These are phyloP conservation scores for Tuber melanosporum DNA, from an alignment of 495 filamentous ascomycete genomes.

Conservation along the genomic window DNA sequence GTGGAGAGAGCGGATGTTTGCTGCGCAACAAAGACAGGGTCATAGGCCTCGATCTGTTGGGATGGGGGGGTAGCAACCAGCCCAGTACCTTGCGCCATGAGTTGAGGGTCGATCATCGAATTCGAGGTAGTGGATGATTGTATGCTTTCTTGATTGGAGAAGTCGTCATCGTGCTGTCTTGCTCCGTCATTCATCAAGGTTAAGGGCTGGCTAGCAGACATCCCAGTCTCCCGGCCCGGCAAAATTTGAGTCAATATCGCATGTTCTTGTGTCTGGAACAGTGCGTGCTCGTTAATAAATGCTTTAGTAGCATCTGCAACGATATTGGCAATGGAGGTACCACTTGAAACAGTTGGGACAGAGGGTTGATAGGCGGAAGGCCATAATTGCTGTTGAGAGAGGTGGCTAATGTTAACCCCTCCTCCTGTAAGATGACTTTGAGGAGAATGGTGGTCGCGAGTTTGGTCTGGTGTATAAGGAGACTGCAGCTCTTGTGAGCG, in stretches of 20 bases:
- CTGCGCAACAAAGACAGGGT: background rate
- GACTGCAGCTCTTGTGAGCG: background rate
- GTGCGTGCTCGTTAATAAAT: background rate
- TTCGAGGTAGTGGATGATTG: background rate
- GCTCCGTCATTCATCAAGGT: background rate
- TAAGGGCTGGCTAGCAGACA: background rate
- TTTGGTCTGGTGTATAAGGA: background rate
- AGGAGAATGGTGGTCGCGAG: background rate
- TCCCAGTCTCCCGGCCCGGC: background rate
- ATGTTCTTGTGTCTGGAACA: background rate
- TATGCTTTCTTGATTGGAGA: background rate
- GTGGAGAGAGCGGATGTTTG: background rate
- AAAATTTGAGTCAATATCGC: background rate
- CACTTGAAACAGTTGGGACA: background rate
- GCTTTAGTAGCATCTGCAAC: conserved; percentile 2
- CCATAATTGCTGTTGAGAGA: conserved; percentile 33
- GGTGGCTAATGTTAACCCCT: background rate
- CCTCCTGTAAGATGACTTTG: background rate
- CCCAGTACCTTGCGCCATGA: background rate
- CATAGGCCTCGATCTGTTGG: background rate
- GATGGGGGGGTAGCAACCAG: background rate
- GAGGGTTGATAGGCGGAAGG: conserved; percentile 25
- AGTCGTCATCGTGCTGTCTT: background rate
- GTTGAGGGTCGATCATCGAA: background rate
- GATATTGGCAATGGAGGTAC: background rate